Conservation (phyloP, 1,284 basidiomycete species). For the Meira miltonrushii region DNA sequence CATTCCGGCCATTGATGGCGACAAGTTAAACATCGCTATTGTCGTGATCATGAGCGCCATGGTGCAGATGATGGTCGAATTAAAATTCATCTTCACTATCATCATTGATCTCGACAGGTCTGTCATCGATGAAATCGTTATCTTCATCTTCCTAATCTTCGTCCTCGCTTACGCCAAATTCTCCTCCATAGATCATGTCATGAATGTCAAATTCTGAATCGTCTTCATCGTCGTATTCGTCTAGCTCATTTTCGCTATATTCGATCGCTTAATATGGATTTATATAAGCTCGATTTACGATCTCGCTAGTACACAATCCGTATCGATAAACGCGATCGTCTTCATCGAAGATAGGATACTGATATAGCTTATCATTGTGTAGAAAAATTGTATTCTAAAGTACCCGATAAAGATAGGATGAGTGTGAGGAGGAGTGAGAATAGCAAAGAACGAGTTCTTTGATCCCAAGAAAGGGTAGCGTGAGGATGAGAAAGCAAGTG, state of each 20-base stretch:
- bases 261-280: conserved; percentile 29
- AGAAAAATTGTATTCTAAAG: conserved; percentile 34
- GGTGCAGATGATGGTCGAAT: conserved; percentile 16
- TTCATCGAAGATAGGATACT: conserved; percentile 37
- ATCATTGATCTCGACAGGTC: neutral
- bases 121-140: conserved; percentile 13
- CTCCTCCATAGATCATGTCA: neutral
- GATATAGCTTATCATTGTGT: conserved; percentile 6
- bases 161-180: neutral
- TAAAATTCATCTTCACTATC: neutral
- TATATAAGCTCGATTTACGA: conserved; percentile 35
- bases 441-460: too few relatives aligned
- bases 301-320: conserved; percentile 39
- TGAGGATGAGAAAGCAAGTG: too few relatives aligned
- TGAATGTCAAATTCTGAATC: conserved; percentile 3
- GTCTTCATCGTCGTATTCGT: conserved; percentile 11
- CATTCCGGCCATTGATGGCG: conserved; percentile 10
- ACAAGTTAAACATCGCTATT: conserved; percentile 17
- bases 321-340: conserved; percentile 40
- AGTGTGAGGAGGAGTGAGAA: too few relatives aligned
- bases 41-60: conserved; percentile 5
- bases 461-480: too few relatives aligned
- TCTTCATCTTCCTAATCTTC: conserved; percentile 14
- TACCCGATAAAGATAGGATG: too few relatives aligned
- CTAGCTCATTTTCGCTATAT: conserved; percentile 11